Evolutionary conservation across 2,329 filamentous ascomycete species (phyloP).

Genomic region (Xenosphaeropsis pyriputrescens): DNA sequence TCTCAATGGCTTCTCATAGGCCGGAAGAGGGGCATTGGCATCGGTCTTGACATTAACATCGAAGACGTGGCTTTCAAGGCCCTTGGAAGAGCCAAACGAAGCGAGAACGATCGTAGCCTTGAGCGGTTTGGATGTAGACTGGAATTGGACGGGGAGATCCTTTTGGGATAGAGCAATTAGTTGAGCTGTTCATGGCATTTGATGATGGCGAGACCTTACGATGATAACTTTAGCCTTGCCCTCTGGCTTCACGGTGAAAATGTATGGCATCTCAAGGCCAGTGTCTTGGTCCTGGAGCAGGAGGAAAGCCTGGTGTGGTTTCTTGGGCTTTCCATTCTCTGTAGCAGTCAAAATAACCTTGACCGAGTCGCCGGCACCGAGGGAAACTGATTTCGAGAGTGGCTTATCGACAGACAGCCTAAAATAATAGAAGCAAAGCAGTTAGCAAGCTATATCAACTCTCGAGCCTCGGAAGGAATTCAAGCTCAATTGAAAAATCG

Average conservation of each 20-base stretch:
- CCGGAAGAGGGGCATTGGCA: slow-evolving; percentile 39
- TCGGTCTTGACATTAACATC: slow-evolving; percentile 54
- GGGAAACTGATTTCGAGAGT: slow-evolving; percentile 44
- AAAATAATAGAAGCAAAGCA: neutral
- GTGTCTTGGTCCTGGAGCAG: slow-evolving; percentile 60
- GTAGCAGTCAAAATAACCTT: slow-evolving; percentile 73
- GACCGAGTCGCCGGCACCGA: slow-evolving; percentile 57
- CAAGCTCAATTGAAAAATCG: no score
- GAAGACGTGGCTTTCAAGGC: slow-evolving; percentile 58
- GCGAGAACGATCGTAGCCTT: slow-evolving; percentile 72
- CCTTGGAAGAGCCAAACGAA: slow-evolving; percentile 65
- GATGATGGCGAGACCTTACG: slow-evolving; percentile 35
- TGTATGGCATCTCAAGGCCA: slow-evolving; percentile 76
- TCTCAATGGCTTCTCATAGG: slow-evolving; percentile 55
- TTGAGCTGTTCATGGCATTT: no score
- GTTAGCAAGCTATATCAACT: no score
- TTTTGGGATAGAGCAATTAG: slow-evolving; percentile 41
- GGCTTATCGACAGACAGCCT: slow-evolving; percentile 16
- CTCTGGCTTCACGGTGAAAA: slow-evolving; percentile 69
- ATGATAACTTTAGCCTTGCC: slow-evolving; percentile 78
- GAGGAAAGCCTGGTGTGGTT: slow-evolving; percentile 89
- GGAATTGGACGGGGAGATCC: slow-evolving; percentile 75
- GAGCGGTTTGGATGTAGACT: slow-evolving; percentile 51
- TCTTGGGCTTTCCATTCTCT: slow-evolving; percentile 64
- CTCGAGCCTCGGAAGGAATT: no score